A percentile compares a stretch with the other conserved stretches of the same genome.
Conservation (phyloP, 2,329 filamentous ascomycete species). For the Penicillium sp. region DNA sequence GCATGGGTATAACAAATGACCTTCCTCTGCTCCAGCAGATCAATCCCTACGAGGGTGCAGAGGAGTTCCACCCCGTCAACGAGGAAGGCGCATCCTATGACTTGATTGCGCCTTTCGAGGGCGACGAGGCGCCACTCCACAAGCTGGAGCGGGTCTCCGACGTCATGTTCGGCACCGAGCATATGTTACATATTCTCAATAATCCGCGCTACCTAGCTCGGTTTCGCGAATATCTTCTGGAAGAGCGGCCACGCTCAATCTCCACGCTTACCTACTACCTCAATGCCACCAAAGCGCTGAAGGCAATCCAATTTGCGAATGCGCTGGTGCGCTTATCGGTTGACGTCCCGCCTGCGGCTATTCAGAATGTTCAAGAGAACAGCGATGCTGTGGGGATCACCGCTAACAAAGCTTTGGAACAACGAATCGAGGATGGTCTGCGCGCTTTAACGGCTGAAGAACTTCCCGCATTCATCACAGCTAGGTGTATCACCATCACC, state of each 20-base stretch:
- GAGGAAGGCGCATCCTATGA: slow-evolving; percentile 37
- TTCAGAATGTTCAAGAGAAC: slow-evolving; percentile 61
- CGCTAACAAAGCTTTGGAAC: slow-evolving; percentile 59
- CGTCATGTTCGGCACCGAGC: slow-evolving; percentile 64
- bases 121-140: slow-evolving; percentile 34
- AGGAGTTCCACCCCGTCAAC: slow-evolving; percentile 30
- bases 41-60: slow-evolving; percentile 26
- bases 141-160: slow-evolving; percentile 66
- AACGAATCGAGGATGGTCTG: slow-evolving; percentile 66
- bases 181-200: slow-evolving; percentile 65
- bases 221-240: slow-evolving; percentile 67
- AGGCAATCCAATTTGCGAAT: slow-evolving; percentile 71
- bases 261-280: slow-evolving; percentile 70
- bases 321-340: slow-evolving; percentile 62
- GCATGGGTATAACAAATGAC: slow-evolving; percentile 19
- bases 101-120: slow-evolving; percentile 34
- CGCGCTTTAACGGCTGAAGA: slow-evolving; percentile 65
- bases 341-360: slow-evolving; percentile 51
- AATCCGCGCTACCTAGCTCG: slow-evolving; percentile 63
- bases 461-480: slow-evolving; percentile 69
- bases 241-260: slow-evolving; percentile 61
- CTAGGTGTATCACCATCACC: slow-evolving; percentile 68
- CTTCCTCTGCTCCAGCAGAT: slow-evolving; percentile 29
- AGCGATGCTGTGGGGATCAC: slow-evolving; percentile 53
- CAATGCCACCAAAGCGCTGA: slow-evolving; percentile 68